Evolutionary conservation across 371 early-diverging fungal genomes (phyloP).

Genomic region (Mucor piriformis): DNA sequence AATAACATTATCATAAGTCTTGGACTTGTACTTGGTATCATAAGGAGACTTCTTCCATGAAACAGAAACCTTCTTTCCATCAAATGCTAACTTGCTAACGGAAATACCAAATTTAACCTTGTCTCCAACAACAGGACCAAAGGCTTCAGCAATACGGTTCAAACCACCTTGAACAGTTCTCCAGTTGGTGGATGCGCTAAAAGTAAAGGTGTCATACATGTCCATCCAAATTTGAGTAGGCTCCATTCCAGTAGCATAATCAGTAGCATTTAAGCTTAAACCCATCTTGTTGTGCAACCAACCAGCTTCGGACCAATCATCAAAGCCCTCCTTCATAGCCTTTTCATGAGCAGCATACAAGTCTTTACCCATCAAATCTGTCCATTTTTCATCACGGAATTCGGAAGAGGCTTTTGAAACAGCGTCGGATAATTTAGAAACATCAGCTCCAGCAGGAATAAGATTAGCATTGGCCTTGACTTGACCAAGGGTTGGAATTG

Average conservation of each 20-base stretch:
- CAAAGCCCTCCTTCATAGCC: conserved; percentile 33
- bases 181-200: conserved; percentile 25
- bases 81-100: conserved; percentile 26
- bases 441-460: background rate
- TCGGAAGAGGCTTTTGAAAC: conserved; percentile 11
- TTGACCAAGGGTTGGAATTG: conserved; percentile 30
- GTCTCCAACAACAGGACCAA: conserved; percentile 32
- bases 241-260: conserved; percentile 26
- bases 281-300: conserved; percentile 41
- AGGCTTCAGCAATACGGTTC: conserved; percentile 34
- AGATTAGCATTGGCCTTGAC: conserved; percentile 23
- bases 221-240: conserved; percentile 21
- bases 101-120: conserved; percentile 26
- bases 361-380: conserved; percentile 29
- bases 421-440: conserved; percentile 10
- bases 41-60: conserved; percentile 33
- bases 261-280: conserved; percentile 26
- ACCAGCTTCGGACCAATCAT: conserved; percentile 39
- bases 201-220: conserved; percentile 32
- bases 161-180: conserved; percentile 37
- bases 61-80: conserved; percentile 31
- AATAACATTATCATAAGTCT: conserved; percentile 37
- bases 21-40: conserved; percentile 25
- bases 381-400: conserved; percentile 24
- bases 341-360: conserved; percentile 33